These are phyloP conservation scores for Fusarium buxicola DNA, from an alignment of 2,329 filamentous ascomycete species.

Conservation along the genomic window DNA sequence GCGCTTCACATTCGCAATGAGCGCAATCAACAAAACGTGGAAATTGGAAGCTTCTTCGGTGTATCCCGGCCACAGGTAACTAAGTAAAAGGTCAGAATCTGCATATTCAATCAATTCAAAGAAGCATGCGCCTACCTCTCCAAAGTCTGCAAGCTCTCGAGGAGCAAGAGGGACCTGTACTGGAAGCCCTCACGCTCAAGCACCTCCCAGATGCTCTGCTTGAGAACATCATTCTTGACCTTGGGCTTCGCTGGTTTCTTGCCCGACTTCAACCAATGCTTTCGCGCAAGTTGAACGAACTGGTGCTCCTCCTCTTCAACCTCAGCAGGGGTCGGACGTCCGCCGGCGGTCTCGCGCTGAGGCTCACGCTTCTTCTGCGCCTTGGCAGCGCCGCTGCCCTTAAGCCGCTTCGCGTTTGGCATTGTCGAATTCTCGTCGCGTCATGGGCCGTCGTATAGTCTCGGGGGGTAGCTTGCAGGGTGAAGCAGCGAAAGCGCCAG, in stretches of 20 bases:
- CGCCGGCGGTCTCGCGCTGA: constrained; percentile 55
- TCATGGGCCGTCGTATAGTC: constrained; percentile 32
- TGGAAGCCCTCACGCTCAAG: constrained; percentile 85
- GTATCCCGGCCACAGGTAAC: constrained; percentile 96
- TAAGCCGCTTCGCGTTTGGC: constrained; percentile 71
- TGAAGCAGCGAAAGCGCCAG: constrained; percentile 14
- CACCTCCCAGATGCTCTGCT: constrained; percentile 88
- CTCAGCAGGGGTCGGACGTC: constrained; percentile 68
- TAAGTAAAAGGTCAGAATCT: constrained; percentile 52
- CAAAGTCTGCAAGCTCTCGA: constrained; percentile 91
- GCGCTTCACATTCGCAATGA: constrained; percentile 89
- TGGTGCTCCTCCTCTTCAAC: constrained; percentile 77
- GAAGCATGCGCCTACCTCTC: constrained; percentile 69
- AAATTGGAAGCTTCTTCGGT: constrained; percentile 89
- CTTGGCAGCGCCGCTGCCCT: constrained; percentile 61
- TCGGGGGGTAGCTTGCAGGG: constrained; percentile 15
- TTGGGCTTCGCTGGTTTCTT: constrained; percentile 73
- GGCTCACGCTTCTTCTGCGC: constrained; percentile 50
- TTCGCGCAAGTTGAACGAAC: constrained; percentile 82
- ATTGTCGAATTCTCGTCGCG: constrained; percentile 52
- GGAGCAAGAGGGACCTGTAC: constrained; percentile 79
- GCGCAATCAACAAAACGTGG: constrained; percentile 86
- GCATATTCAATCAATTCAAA: constrained; percentile 13
- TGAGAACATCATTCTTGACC: constrained; percentile 86
- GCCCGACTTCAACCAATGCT: constrained; percentile 82